Evolutionary conservation across 208 protist species (phyloP).

Genomic region (Naegleria gruberi): DNA sequence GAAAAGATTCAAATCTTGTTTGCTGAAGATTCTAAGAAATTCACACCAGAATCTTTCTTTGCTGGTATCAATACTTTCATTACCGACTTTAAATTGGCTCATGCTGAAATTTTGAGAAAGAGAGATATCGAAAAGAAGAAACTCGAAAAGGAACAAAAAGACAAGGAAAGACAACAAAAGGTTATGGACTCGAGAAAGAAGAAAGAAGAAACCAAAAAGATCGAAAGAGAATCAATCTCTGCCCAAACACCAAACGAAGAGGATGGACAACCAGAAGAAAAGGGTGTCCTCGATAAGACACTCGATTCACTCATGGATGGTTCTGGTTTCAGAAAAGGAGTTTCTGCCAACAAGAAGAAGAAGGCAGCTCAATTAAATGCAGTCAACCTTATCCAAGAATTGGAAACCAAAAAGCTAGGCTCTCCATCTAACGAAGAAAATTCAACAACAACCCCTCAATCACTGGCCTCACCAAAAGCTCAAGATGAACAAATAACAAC

Average conservation of each 20-base stretch:
- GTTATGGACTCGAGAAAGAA: not conserved
- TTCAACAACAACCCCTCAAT: not conserved
- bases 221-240: not conserved
- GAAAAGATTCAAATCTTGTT: not conserved
- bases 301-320: not conserved
- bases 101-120: not conserved
- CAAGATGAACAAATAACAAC: not conserved
- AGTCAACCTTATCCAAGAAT: not conserved
- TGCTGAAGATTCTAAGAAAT: slow-evolving; percentile 14
- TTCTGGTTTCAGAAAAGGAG: not conserved
- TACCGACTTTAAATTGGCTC: not conserved
- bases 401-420: not conserved
- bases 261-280: not conserved
- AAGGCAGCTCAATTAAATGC: not conserved
- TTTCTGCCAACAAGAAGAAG: not conserved
- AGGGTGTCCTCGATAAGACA: not conserved
- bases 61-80: not conserved
- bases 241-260: not conserved
- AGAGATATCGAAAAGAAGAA: not conserved
- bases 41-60: not conserved
- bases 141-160: not conserved
- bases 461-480: not conserved
- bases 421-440: not conserved
- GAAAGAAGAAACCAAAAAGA: not conserved
- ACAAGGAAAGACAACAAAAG: not conserved